Evolutionary conservation across 2,329 filamentous ascomycete genomes (phyloP).

Genomic region (Myriosclerotinia duriaeana): DNA sequence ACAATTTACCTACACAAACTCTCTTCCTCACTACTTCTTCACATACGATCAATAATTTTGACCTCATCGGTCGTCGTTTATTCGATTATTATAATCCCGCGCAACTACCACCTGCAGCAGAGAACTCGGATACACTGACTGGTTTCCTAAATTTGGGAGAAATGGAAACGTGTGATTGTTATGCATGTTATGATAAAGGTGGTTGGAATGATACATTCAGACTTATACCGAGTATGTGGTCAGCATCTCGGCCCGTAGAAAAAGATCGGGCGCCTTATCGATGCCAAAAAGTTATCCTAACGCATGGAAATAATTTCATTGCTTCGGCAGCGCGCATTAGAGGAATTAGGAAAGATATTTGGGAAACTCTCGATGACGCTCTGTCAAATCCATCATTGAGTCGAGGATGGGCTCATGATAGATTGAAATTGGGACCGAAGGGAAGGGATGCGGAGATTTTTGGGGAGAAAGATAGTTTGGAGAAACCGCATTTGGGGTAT

Average conservation of each 20-base stretch:
- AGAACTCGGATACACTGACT: constrained; percentile 42
- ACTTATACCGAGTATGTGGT: constrained; percentile 43
- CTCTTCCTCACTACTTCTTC: constrained; percentile 43
- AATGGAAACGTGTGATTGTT: constrained; percentile 43
- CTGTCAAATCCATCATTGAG: constrained; percentile 29
- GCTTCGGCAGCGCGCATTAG: constrained; percentile 47
- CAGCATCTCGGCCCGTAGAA: constrained; percentile 36
- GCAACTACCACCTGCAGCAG: constrained; percentile 42
- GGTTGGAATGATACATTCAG: constrained; percentile 45
- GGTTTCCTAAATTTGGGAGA: constrained; percentile 49
- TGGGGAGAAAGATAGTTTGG: constrained; percentile 33
- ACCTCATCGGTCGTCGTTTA: constrained; percentile 25
- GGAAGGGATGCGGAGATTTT: constrained; percentile 31
- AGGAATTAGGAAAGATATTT: constrained; percentile 35
- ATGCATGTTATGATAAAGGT: constrained; percentile 44
- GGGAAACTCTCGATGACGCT: constrained; percentile 36
- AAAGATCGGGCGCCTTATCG: constrained; percentile 19
- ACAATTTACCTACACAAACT: constrained; percentile 47
- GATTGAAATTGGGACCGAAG: constrained; percentile 29
- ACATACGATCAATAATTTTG: constrained; percentile 16
- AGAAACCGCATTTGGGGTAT: constrained; percentile 41
- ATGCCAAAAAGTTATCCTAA: constrained; percentile 43
- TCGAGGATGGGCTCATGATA: constrained; percentile 38
- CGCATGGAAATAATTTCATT: constrained; percentile 50
- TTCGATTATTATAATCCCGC: constrained; percentile 35